phyloP scores from a whole-genome alignment of 768 basidiomycete species.

The Lactarius hengduanensis region DNA sequence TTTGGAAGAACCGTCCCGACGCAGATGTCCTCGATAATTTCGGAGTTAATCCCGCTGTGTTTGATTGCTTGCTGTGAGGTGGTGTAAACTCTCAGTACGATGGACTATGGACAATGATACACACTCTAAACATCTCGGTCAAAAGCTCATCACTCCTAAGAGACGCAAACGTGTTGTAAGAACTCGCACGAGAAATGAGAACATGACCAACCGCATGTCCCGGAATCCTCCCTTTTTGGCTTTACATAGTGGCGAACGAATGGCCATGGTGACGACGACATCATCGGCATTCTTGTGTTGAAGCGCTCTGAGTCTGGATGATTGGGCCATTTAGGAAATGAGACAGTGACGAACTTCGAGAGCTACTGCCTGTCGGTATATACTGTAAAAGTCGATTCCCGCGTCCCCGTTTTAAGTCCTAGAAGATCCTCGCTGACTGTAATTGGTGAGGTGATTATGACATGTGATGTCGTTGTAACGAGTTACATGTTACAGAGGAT shows the following conservation, averaged over 20 bases:
- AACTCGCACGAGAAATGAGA: neutral
- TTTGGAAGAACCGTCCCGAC: slow-evolving; percentile 75
- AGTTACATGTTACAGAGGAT: no score
- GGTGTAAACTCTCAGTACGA: slow-evolving; percentile 19
- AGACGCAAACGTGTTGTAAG: neutral
- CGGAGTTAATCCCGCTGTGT: slow-evolving; percentile 59
- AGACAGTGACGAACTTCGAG: no score
- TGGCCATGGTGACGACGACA: slow-evolving; percentile 80
- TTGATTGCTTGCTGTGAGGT: slow-evolving; percentile 53
- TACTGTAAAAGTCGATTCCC: no score
- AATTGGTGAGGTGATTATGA: no score
- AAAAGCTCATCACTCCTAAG: slow-evolving; percentile 74
- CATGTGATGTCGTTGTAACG: no score
- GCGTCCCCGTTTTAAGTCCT: no score
- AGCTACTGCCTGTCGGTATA: no score
- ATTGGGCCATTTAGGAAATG: slow-evolving; percentile 15
- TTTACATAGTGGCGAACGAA: slow-evolving; percentile 73
- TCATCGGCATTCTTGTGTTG: slow-evolving; percentile 65
- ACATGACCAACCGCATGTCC: slow-evolving; percentile 56
- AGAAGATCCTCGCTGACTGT: no score
- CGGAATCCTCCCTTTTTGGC: slow-evolving; percentile 74
- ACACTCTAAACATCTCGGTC: slow-evolving; percentile 76
- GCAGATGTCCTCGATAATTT: slow-evolving; percentile 70
- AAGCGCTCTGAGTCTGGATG: slow-evolving; percentile 50
- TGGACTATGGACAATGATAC: slow-evolving; percentile 17